These are phyloP conservation scores for Blakeslea trispora DNA, from an alignment of 371 early-diverging fungal genomes.

Conservation along the genomic window DNA sequence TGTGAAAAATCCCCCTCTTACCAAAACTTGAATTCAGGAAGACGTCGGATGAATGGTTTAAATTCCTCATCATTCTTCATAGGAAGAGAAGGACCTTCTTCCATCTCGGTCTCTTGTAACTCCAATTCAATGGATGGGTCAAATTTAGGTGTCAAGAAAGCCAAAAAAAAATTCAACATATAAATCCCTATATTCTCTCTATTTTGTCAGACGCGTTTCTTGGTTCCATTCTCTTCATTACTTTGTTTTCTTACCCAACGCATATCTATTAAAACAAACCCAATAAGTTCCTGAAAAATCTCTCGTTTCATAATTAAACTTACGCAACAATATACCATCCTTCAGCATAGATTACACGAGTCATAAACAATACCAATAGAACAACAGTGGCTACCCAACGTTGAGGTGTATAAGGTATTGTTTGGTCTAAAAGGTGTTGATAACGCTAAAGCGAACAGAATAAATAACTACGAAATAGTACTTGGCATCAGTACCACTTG, in stretches of 20 bases:
- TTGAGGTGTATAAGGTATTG: conserved; percentile 70
- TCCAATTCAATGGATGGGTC: conserved; percentile 85
- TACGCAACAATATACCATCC: conserved; percentile 96
- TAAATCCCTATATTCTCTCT: conserved; percentile 77
- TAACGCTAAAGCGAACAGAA: conserved; percentile 14
- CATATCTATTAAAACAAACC: conserved; percentile 35
- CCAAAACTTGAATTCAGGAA: conserved; percentile 99
- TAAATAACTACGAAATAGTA: too few species aligned
- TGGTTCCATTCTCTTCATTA: background rate
- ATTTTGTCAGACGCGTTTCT: conserved; percentile 30
- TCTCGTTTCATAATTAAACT: conserved; percentile 7
- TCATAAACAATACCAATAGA: conserved; percentile 70
- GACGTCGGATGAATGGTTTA: conserved; percentile 95
- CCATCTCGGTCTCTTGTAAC: conserved; percentile 71
- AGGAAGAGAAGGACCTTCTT: conserved; percentile 81
- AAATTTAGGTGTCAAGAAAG: conserved; percentile 95
- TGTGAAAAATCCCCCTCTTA: conserved; percentile 27
- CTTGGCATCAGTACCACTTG: too few species aligned
- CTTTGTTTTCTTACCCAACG: conserved; percentile 45
- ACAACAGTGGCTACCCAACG: conserved; percentile 79
- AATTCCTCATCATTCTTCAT: conserved; percentile 95
- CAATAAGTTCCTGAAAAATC: background rate
- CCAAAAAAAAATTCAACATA: conserved; percentile 91
- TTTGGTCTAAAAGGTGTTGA: conserved; percentile 54
- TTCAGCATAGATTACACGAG: conserved; percentile 80